Percentiles rank a stretch among this genome's conserved stretches.
These are phyloP conservation scores for Phlyctochytrium planicorne DNA, from an alignment of 192 early-diverging fungal species.

Conservation along the genomic window DNA sequence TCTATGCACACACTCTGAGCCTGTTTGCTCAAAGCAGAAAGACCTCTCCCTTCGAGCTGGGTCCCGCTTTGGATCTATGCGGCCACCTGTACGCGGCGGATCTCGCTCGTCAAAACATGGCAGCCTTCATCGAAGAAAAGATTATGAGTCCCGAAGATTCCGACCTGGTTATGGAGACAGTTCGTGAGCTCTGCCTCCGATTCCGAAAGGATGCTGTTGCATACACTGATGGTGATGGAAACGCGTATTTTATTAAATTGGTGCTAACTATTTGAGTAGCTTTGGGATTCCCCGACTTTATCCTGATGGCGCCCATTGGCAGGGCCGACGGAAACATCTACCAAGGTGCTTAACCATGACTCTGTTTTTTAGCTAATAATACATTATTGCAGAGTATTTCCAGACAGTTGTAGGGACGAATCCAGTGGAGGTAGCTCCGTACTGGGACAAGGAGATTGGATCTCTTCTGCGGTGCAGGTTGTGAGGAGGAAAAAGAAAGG, in stretches of 20 bases:
- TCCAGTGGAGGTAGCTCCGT: background rate
- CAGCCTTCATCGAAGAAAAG: background rate
- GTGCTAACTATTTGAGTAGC: constrained; percentile 29
- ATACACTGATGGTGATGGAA: constrained; percentile 67
- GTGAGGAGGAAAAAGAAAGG: too few species aligned
- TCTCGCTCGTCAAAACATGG: constrained; percentile 8
- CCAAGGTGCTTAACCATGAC: too few species aligned
- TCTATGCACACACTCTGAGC: background rate
- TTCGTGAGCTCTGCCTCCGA: constrained; percentile 62
- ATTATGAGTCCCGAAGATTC: constrained; percentile 47
- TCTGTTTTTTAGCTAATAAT: too few species aligned
- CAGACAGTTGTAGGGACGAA: background rate
- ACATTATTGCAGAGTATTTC: too few species aligned
- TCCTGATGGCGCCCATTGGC: constrained; percentile 86
- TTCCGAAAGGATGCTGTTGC: constrained; percentile 82
- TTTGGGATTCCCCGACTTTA: constrained; percentile 86
- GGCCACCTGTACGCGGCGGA: constrained; percentile 11
- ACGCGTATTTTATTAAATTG: too few species aligned
- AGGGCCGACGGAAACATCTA: constrained; percentile 82
- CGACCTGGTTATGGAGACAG: constrained; percentile 64
- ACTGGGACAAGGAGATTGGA: background rate
- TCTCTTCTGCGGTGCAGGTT: too few species aligned
- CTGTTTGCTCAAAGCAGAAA: background rate
- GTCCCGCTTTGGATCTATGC: background rate
- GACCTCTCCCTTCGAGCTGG: background rate